Percentiles rank a stretch among this genome's conserved stretches.
Evolutionary conservation across 495 filamentous ascomycete genomes (phyloP).

Genomic region (Penicillium argentinense): DNA sequence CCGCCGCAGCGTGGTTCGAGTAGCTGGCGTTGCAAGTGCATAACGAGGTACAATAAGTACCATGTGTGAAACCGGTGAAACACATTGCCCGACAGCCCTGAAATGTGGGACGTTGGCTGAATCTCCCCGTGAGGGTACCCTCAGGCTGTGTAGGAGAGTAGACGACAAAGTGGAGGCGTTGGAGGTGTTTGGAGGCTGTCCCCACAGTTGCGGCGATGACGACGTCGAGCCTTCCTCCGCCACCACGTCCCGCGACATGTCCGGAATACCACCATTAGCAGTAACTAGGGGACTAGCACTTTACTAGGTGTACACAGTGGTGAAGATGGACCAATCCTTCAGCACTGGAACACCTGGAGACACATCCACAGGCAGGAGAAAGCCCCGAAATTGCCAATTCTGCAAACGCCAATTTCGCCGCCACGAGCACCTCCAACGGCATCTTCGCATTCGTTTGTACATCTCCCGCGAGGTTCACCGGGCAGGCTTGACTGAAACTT

Average conservation of each 20-base stretch:
- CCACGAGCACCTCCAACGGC: constrained; percentile 16
- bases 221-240: no score
- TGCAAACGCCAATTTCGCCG: constrained; percentile 18
- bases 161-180: not conserved
- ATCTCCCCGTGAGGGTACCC: no score
- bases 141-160: not conserved
- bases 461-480: not conserved
- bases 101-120: no score
- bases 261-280: no score
- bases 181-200: not conserved
- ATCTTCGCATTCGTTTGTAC: constrained; percentile 4
- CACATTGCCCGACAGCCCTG: no score
- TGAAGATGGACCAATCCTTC: not conserved
- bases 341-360: not conserved
- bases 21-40: no score
- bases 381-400: constrained; percentile 15
- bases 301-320: no score
- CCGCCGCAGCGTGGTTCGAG: no score
- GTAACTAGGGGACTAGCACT: no score
- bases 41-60: no score
- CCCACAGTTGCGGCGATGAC: not conserved
- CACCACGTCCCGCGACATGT: no score
- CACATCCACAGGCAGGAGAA: constrained; percentile 2
- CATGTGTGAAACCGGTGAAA: no score
- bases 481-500: not conserved